Percentiles rank a stretch among this genome's conserved stretches.
These are phyloP conservation scores for Penicillium sp. DNA, from an alignment of 2,329 filamentous ascomycete genomes.

Conservation along the genomic window DNA sequence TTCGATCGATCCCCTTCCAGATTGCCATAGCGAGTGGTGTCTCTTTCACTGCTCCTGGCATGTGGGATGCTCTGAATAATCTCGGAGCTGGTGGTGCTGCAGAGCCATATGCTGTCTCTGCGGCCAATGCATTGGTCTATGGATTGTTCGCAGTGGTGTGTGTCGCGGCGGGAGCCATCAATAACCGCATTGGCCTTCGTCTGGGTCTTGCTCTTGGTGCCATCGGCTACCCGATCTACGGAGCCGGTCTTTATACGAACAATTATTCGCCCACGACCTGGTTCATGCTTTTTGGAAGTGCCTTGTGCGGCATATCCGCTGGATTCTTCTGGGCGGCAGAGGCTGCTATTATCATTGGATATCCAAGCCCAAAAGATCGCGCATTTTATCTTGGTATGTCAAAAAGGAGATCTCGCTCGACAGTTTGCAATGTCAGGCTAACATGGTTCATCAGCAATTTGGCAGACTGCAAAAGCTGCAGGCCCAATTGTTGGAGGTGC, in stretches of 20 bases:
- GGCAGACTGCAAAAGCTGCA: slow-evolving; percentile 23
- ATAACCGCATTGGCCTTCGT: slow-evolving; percentile 45
- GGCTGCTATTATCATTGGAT: slow-evolving; percentile 46
- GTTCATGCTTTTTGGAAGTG: slow-evolving; percentile 47
- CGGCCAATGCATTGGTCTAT: slow-evolving; percentile 47
- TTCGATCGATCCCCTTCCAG: slow-evolving; percentile 23
- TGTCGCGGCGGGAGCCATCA: slow-evolving; percentile 45
- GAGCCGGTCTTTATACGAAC: slow-evolving; percentile 46
- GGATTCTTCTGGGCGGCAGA: slow-evolving; percentile 48
- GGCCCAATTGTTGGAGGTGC: slow-evolving; percentile 22
- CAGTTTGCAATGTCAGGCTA: neutral
- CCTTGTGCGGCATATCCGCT: slow-evolving; percentile 43
- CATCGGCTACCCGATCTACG: slow-evolving; percentile 46
- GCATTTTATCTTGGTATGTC: slow-evolving; percentile 21
- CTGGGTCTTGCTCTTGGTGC: slow-evolving; percentile 40
- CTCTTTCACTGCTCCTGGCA: slow-evolving; percentile 25
- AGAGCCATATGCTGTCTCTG: slow-evolving; percentile 48
- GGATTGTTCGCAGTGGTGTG: slow-evolving; percentile 45
- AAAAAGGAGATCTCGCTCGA: neutral
- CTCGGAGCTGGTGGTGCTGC: slow-evolving; percentile 50
- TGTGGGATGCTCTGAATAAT: slow-evolving; percentile 53
- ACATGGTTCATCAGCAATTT: slow-evolving; percentile 12
- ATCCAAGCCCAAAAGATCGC: slow-evolving; percentile 26
- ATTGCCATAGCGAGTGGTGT: slow-evolving; percentile 22
- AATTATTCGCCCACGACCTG: slow-evolving; percentile 48